A percentile compares a stretch with the other conserved stretches of the same genome.
Conservation (phyloP, 164 flowering plant species). For the Vitis labrusca region DNA sequence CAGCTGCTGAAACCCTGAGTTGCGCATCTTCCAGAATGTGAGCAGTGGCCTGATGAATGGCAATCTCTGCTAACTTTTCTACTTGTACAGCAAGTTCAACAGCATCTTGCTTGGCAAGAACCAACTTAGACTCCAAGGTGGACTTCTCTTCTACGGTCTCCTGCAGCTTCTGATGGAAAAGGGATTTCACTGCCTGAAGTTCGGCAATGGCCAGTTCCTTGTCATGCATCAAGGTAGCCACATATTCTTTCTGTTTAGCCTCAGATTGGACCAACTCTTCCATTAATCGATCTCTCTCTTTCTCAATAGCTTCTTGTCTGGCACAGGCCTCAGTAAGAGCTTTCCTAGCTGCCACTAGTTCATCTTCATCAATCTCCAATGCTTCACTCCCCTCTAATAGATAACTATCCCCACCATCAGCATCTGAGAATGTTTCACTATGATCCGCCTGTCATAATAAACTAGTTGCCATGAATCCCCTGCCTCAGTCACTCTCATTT, state of each 20-base stretch:
- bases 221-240: constrained; percentile 41
- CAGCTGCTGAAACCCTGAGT: constrained; percentile 51
- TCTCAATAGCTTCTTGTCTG: constrained; percentile 43
- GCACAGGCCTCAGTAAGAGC: constrained; percentile 41
- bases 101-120: constrained; percentile 54
- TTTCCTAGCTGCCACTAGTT: constrained; percentile 20
- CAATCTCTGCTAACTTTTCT: constrained; percentile 52
- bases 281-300: constrained; percentile 49
- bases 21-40: constrained; percentile 57
- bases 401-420: constrained; percentile 23
- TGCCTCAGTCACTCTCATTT: neutral
- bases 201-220: constrained; percentile 50
- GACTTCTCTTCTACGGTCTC: constrained; percentile 51
- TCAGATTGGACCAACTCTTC: constrained; percentile 42
- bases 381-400: constrained; percentile 20
- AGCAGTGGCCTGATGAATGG: constrained; percentile 58
- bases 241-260: constrained; percentile 47
- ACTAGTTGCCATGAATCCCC: neutral
- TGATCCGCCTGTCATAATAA: constrained; percentile 40
- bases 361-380: constrained; percentile 25
- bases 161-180: constrained; percentile 47
- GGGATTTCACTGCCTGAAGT: constrained; percentile 49
- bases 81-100: constrained; percentile 68
- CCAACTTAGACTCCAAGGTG: constrained; percentile 48
- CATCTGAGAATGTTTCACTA: constrained; percentile 21